These are phyloP conservation scores for Hylodesmum podocarpum DNA, from an alignment of 306 rosid species.

Conservation along the genomic window DNA sequence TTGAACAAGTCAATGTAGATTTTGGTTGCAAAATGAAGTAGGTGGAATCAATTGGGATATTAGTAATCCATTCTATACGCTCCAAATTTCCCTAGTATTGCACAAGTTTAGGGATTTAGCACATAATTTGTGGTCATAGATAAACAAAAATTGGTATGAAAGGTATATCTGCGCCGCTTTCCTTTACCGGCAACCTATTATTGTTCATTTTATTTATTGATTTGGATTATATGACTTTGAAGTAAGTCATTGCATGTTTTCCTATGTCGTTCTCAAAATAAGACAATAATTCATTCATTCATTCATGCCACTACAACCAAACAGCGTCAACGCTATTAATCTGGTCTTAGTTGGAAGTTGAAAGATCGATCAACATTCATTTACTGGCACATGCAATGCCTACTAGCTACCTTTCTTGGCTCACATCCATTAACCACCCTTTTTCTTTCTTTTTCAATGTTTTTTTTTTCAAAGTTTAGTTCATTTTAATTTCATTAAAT, in stretches of 20 bases:
- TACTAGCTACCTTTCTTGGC: background rate
- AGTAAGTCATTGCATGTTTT: background rate
- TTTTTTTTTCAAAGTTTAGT: too few relatives aligned
- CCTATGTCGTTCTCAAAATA: constrained; percentile 6
- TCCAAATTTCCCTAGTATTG: background rate
- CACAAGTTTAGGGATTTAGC: background rate
- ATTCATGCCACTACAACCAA: background rate
- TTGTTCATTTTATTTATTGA: background rate
- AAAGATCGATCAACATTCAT: background rate
- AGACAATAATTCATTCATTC: background rate
- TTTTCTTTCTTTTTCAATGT: background rate
- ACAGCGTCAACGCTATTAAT: background rate
- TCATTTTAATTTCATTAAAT: too few relatives aligned
- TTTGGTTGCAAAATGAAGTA: background rate
- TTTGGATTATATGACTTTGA: background rate
- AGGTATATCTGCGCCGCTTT: constrained; percentile 27
- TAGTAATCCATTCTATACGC: background rate
- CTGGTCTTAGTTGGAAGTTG: background rate
- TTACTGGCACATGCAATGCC: background rate
- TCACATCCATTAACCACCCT: background rate
- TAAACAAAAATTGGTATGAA: constrained; percentile 8
- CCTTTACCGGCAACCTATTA: constrained; percentile 28
- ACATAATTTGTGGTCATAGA: background rate
- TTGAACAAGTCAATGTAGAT: constrained; percentile 1
- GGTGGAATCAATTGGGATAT: background rate